Evolutionary conservation across 495 filamentous ascomycete genomes (phyloP), one percentile per base, ranked within the genome.

Genomic region (Neurospora sublineolata): DNA sequence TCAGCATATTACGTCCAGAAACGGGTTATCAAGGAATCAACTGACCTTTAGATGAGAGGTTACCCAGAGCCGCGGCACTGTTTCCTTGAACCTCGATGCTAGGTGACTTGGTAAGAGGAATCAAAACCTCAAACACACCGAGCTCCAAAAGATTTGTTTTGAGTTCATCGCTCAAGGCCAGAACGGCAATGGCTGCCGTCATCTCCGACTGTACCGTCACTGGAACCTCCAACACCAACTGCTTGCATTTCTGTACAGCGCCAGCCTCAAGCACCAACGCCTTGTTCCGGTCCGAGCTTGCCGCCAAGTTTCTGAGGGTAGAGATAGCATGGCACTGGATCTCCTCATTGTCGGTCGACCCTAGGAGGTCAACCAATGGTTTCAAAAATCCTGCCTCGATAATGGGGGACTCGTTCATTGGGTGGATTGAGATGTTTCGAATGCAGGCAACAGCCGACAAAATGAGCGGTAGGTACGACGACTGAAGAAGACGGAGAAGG

Each of bases 311-410:
- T 68, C 95, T 88, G 20, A 99, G 89, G 0, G 95, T 99, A 9
- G 96, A 98, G 72, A 99, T 98, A 41, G 95, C 96, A 76, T 99
- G 95, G 77, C 95, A 99, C 78, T 99, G 95, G 41, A 99, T 98
- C 78, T 99, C 95, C 81, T 99, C 95, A 76, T 97, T 97, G 75
- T 98, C 96, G 10, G 94, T 97, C 8, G 93, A 94, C 37, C 94
- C 95, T 23, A 99, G 85, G 9, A 99, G 85, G 71, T 97, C 95
- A 23, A 99, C 96, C 71, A 99, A 80, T 3, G 95, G 95, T 77
- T 92, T 93, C 67, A 99, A 80, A 78, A 99, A 98, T 40, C 94
- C 95, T 12, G 95, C 95, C 76, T 99, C 96, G 72, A 99, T 99
- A 71, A 99, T 98, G 0, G 95, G 96, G n/a, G 94, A 97, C 82